Base-by-base conservation (phyloP, 768 basidiomycete genomes). In the Daedaleopsis sinensis region DNA sequence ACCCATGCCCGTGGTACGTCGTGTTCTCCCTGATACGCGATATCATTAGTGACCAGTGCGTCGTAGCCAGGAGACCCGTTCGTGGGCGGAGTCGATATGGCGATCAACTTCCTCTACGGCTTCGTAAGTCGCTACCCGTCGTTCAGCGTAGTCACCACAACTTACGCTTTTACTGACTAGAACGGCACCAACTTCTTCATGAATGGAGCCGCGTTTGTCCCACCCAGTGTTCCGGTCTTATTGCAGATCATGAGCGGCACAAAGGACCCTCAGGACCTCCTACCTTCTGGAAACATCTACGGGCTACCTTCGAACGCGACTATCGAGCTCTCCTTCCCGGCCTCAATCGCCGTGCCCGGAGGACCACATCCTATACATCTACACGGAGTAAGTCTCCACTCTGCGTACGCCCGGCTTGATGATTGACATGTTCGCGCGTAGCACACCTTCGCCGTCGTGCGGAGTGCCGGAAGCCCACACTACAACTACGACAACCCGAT, bases 241-340 rank as follows among this genome's bases (percentile, higher is more conserved):
- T 77, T 86, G n/a, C 86, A 88, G 64, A 82, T 87, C 46, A 67
- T 88, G 44, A 85, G 83, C 52, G 86, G 86, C 0, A 80, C 80
- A 8, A 72, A 74, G 46, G 73, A 76, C 15, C 77, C 85, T 0
- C 65, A 75, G 18, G 77, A 82, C 1, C 72, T 88, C 15, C 73
- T 87, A n/a, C 87, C 85, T 0, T 32, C 61, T 0, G 84, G 82
- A 7, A 74, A 73, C 13, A 72, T 87, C 11, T 82, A 80, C 59
- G 63, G 73, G 11, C 71, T 88, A n/a, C 80, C 82, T 0, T 72
- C 71, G 13, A 81, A 85, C 62, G 79, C 65, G 65, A 80, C 69
- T 55, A 80, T 84, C 24, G 82, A 84, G 63, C 68, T 84, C 12
- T 74, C 73, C n/a, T 77, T 84, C 27, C 78, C 81, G 10, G 80